These are phyloP conservation scores for Epithele typhae DNA, from an alignment of 768 basidiomycete genomes.

Conservation along the genomic window DNA sequence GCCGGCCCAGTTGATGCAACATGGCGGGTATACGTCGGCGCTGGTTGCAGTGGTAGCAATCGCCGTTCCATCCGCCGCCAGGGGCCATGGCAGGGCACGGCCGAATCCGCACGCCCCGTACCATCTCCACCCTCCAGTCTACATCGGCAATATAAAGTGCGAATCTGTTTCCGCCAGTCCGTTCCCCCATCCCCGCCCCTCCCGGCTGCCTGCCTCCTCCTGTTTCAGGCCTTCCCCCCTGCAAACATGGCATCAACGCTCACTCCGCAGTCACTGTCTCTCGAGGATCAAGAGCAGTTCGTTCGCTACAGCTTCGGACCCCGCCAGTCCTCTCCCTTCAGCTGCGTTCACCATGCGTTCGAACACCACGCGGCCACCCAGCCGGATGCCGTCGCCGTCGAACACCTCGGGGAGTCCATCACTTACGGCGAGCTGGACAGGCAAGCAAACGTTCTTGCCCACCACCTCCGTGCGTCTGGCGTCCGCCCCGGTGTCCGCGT, in stretches of 20 bases:
- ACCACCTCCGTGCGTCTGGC: slow-evolving; percentile 37
- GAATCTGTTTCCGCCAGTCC: no score
- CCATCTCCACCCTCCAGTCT: slow-evolving; percentile 2
- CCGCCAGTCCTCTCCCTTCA: slow-evolving; percentile 34
- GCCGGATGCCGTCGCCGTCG: slow-evolving; percentile 42
- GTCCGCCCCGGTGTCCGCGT: slow-evolving; percentile 47
- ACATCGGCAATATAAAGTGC: slow-evolving; percentile 5
- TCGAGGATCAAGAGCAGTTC: slow-evolving; percentile 41
- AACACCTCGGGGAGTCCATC: slow-evolving; percentile 43
- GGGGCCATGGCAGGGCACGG: neutral
- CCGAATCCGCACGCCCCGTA: slow-evolving; percentile 3
- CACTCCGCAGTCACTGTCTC: slow-evolving; percentile 27
- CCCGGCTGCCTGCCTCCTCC: slow-evolving; percentile 1
- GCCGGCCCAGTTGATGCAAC: slow-evolving; percentile 1
- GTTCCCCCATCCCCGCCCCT: slow-evolving; percentile 5
- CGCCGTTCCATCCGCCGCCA: neutral
- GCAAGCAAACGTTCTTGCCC: slow-evolving; percentile 43
- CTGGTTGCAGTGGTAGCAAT: neutral
- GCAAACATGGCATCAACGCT: slow-evolving; percentile 13
- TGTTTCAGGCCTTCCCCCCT: slow-evolving; percentile 1
- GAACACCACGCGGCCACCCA: slow-evolving; percentile 37
- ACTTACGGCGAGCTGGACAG: slow-evolving; percentile 48
- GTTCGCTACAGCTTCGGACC: slow-evolving; percentile 41
- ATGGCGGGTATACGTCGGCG: slow-evolving; percentile 13
- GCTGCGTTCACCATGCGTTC: slow-evolving; percentile 55